phyloP scores from a whole-genome alignment of 140 eudicot genomes.

The Senecio squalidus region DNA sequence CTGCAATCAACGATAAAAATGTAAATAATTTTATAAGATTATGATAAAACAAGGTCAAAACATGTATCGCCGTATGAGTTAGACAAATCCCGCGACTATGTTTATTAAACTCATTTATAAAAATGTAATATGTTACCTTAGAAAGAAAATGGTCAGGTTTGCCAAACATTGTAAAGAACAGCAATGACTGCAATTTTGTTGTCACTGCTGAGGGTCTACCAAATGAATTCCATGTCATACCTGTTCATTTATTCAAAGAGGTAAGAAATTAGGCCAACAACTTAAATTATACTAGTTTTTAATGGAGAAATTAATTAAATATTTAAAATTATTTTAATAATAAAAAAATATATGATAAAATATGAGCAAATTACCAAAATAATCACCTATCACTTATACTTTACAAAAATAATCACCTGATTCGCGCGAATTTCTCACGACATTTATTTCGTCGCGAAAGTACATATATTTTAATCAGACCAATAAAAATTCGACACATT shows the following conservation, averaged over 20 bases:
- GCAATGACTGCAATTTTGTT: constrained; percentile 44
- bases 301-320: no score
- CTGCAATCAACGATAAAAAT: constrained; percentile 20
- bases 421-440: no score
- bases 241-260: constrained; percentile 31
- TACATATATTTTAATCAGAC: no score
- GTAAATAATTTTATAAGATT: no score
- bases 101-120: no score
- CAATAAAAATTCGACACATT: no score
- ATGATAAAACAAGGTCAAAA: not conserved
- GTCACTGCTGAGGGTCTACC: constrained; percentile 40
- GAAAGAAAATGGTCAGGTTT: constrained; percentile 44
- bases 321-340: no score
- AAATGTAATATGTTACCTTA: constrained; percentile 30
- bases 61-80: not conserved
- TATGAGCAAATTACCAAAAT: no score
- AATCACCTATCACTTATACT: no score
- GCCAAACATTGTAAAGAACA: constrained; percentile 53
- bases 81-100: not conserved
- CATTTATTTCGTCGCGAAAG: no score
- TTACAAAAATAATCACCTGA: no score
- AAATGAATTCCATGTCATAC: constrained; percentile 61
- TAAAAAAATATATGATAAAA: no score
- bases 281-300: not conserved
- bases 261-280: not conserved